Conservation (phyloP, 768 basidiomycete species). For the Chalciporus piperatus region DNA sequence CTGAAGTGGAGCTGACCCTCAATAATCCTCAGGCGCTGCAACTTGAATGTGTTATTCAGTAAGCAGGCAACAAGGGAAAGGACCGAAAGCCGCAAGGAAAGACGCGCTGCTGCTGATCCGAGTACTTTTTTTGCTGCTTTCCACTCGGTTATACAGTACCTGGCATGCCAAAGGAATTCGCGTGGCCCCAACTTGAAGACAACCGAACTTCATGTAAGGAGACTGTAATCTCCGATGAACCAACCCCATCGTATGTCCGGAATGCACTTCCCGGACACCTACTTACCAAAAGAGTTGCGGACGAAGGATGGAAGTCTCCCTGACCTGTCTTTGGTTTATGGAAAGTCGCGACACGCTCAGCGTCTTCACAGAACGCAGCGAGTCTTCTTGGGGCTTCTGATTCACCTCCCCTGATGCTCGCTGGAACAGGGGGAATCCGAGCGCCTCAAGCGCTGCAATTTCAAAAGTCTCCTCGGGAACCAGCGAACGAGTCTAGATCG, state of each 20-base stretch:
- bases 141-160: slow-evolving; percentile 8
- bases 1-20: slow-evolving; percentile 2
- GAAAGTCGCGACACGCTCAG: slow-evolving; percentile 12
- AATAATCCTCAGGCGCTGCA: slow-evolving; percentile 10
- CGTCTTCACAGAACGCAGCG: slow-evolving; percentile 16
- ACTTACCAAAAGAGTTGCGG: slow-evolving; percentile 21
- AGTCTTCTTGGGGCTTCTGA: slow-evolving; percentile 21
- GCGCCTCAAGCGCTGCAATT: slow-evolving; percentile 18
- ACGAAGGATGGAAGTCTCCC: slow-evolving; percentile 21
- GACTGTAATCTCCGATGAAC: slow-evolving; percentile 22
- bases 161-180: slow-evolving; percentile 15
- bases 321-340: slow-evolving; percentile 13
- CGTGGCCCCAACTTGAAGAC: slow-evolving; percentile 17
- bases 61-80: slow-evolving; percentile 1
- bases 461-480: slow-evolving; percentile 23
- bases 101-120: slow-evolving; percentile 13
- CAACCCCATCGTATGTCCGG: slow-evolving; percentile 5
- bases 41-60: slow-evolving; percentile 1
- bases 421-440: slow-evolving; percentile 22
- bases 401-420: slow-evolving; percentile 31
- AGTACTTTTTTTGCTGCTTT: slow-evolving; percentile 1
- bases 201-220: slow-evolving; percentile 19
- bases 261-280: slow-evolving; percentile 9
- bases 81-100: neutral
- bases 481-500: slow-evolving; percentile 19